Evolutionary conservation across 2,329 filamentous ascomycete genomes (phyloP), one percentile per base, ranked within the genome.

Genomic region (Thielaviopsis euricoi): DNA sequence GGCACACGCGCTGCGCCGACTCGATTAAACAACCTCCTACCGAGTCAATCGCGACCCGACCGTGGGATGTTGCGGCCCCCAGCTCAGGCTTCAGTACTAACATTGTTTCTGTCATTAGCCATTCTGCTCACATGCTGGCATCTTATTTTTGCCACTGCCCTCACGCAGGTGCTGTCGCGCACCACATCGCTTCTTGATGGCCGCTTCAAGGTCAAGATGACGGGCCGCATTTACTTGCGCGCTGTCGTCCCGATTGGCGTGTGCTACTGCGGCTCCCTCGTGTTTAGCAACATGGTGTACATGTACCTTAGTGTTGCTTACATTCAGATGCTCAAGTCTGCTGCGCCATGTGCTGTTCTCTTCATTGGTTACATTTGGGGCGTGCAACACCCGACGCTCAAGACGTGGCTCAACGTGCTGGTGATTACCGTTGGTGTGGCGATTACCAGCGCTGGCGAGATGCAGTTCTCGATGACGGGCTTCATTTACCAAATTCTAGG

Each of bases 401-500:
- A 67, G 53, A 72, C 71, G 1, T 68, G 79, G 52, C 61, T 71
- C 64, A 78, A 78, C 64, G 70, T 80, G 54, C 63, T 75, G 58
- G 64, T 78, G 65, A 79, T 81, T 58, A 75, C 79, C 13, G 63
- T 71, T 10, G 77, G 78, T 56, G 77, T 81, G 13, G 71, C 68
- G 22, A 67, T 81, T 23, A 76, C 78, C 40, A 78, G 74, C 60
- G 65, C 73, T 33, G 85, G 84, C 62, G 84, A 87, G 70, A 82
- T 87, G 64, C 74, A 82, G 59, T 87, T 87, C 69, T 81, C 81
- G 64, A 72, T 81, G 71, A 65, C 79, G 48, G 82, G 82, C 52
- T 82, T 86, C 69, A 61, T 83, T 37, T 85, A 79, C 71, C 88
- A 93, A 72, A 68, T 85, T 57, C 84, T 78, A 60, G 88, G 87